Conservation (phyloP, 495 filamentous ascomycete genomes). For the Penicillium malachiteum region DNA sequence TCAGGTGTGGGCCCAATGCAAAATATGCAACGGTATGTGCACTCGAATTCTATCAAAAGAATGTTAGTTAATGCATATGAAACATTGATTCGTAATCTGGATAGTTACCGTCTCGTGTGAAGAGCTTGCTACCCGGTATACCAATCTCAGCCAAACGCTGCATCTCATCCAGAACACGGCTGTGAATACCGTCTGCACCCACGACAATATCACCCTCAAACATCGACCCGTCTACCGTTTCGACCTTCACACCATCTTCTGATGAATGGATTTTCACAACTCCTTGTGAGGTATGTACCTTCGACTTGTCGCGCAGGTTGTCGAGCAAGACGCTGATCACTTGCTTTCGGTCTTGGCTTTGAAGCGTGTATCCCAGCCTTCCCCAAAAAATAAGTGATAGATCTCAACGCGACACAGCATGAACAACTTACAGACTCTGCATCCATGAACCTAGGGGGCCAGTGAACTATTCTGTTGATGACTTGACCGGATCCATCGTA, state of each 20-base stretch:
- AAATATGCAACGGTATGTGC: not conserved
- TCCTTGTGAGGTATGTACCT: slow-evolving; percentile 29
- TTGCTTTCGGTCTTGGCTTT: slow-evolving; percentile 32
- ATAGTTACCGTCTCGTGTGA: not conserved
- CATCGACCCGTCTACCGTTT: slow-evolving; percentile 34
- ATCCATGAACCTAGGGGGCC: not conserved
- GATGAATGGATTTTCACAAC: slow-evolving; percentile 30
- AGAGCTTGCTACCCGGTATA: not conserved
- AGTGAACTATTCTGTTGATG: not conserved
- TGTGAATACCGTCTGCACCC: slow-evolving; percentile 45
- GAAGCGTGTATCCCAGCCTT: slow-evolving; percentile 25
- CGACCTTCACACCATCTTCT: slow-evolving; percentile 26
- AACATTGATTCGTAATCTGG: no score
- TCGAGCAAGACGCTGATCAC: slow-evolving; percentile 34
- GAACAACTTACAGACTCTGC: not conserved
- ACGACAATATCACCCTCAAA: slow-evolving; percentile 45
- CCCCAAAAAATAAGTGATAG: no score
- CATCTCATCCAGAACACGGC: slow-evolving; percentile 6
- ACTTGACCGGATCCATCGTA: not conserved
- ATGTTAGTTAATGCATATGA: no score
- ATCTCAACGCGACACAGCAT: no score
- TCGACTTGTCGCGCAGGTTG: slow-evolving; percentile 30
- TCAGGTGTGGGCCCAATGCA: not conserved
- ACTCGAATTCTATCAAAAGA: not conserved
- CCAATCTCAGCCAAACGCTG: slow-evolving; percentile 6